Conservation (phyloP, 1,284 basidiomycete genomes). For the Leccinum colubrinum region DNA sequence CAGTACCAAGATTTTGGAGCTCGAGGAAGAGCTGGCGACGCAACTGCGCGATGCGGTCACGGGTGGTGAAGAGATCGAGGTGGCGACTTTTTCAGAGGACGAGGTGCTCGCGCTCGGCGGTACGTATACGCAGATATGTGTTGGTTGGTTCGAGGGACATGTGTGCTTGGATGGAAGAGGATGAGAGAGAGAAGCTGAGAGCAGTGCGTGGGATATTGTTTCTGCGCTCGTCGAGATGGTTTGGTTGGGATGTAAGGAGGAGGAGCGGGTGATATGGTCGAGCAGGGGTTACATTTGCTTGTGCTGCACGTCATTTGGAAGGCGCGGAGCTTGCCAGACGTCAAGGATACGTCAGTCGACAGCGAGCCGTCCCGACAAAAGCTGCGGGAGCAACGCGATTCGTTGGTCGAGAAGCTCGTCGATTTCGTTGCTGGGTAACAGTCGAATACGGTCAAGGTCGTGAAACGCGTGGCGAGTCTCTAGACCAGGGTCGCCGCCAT, state of each 20-base stretch:
- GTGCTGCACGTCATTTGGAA: constrained; percentile 88
- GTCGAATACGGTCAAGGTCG: constrained; percentile 78
- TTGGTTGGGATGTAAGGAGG: constrained; percentile 85
- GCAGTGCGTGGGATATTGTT: constrained; percentile 86
- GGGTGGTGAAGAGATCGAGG: constrained; percentile 81
- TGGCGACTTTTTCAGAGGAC: constrained; percentile 81
- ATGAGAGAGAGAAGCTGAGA: constrained; percentile 83
- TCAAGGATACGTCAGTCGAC: constrained; percentile 52
- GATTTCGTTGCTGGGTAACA: constrained; percentile 83
- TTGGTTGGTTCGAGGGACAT: constrained; percentile 77
- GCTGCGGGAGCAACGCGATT: constrained; percentile 60
- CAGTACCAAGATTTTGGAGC: constrained; percentile 75
- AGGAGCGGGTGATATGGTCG: constrained; percentile 84
- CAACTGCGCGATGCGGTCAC: constrained; percentile 78
- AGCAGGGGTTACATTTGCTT: constrained; percentile 77
- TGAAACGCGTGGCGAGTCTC: constrained; percentile 71
- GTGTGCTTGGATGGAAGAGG: constrained; percentile 82
- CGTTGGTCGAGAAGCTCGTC: constrained; percentile 71
- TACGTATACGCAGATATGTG: constrained; percentile 71
- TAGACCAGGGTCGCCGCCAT: constrained; percentile 50
- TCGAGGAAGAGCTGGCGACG: constrained; percentile 84
- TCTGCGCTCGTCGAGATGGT: constrained; percentile 84
- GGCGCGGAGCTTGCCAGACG: constrained; percentile 50
- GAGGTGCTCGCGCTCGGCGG: constrained; percentile 74
- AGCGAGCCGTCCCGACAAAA: constrained; percentile 52